Conservation (phyloP, 2,329 filamentous ascomycete genomes). For the Teratosphaeria destructans region DNA sequence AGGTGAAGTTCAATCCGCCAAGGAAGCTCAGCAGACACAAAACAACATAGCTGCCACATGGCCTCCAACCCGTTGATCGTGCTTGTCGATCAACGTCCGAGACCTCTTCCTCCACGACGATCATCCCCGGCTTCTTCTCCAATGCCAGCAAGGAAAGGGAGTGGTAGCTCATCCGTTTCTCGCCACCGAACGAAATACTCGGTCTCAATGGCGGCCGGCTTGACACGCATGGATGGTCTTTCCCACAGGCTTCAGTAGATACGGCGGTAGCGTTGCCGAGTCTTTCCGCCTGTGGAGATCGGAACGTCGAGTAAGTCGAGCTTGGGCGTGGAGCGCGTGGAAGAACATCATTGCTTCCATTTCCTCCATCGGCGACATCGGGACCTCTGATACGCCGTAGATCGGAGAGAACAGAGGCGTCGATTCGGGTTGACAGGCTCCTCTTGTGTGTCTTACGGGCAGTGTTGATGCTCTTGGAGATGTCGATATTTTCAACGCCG, state of each 20-base stretch:
- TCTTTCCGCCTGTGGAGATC: constrained; percentile 9
- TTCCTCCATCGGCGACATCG: not conserved
- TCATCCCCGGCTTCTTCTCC: constrained; percentile 1
- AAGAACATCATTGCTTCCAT: not conserved
- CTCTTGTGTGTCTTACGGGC: constrained; percentile 1
- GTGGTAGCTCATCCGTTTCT: constrained; percentile 9
- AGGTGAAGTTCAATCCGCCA: constrained; percentile 5
- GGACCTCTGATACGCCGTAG: not conserved
- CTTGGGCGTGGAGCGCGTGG: not conserved
- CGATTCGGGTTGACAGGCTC: not conserved
- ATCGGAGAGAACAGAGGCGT: constrained; percentile 1
- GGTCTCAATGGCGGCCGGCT: constrained; percentile 9
- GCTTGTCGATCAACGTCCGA: not conserved
- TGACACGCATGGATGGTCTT: constrained; percentile 8
- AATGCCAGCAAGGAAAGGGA: constrained; percentile 2
- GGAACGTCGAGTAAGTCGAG: not conserved
- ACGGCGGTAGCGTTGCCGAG: constrained; percentile 12
- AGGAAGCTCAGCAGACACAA: constrained; percentile 7
- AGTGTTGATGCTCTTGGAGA: not conserved
- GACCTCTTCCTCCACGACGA: not conserved
- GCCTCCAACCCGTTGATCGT: constrained; percentile 1
- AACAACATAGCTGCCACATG: constrained; percentile 2
- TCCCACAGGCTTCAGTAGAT: not conserved
- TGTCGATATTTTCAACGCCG: constrained; percentile 3
- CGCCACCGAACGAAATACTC: constrained; percentile 9